A percentile compares a stretch with the other conserved stretches of the same genome.
These are phyloP conservation scores for Simplicillium sp. DNA, from an alignment of 2,329 filamentous ascomycete species.

Conservation along the genomic window DNA sequence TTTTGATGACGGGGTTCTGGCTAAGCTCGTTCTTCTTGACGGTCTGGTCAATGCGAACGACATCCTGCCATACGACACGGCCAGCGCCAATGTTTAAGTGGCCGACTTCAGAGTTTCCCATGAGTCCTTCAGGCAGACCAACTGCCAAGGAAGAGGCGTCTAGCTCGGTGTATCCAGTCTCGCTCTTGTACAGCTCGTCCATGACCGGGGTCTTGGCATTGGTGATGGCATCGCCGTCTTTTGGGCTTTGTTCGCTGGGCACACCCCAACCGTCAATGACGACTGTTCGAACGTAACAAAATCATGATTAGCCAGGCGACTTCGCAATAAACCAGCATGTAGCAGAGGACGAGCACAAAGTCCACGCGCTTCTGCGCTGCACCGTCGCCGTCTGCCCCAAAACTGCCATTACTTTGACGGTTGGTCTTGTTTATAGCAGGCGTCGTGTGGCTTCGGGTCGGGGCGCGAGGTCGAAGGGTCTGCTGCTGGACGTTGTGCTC, in stretches of 20 bases:
- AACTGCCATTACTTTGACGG: slow-evolving; percentile 1
- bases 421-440: no score
- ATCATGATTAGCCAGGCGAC: slow-evolving; percentile 50
- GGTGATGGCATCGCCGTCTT: slow-evolving; percentile 89
- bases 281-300: slow-evolving; percentile 52
- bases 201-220: slow-evolving; percentile 89
- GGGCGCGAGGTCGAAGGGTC: no score
- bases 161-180: slow-evolving; percentile 81
- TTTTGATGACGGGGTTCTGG: slow-evolving; percentile 67
- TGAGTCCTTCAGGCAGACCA: slow-evolving; percentile 89
- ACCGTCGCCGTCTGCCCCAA: slow-evolving; percentile 37
- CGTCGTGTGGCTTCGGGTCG: no score
- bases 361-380: slow-evolving; percentile 43
- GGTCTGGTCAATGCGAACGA: slow-evolving; percentile 89
- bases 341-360: slow-evolving; percentile 37
- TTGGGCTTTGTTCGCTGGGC: slow-evolving; percentile 67
- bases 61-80: slow-evolving; percentile 96
- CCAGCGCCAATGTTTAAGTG: slow-evolving; percentile 98
- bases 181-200: slow-evolving; percentile 78
- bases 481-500: neutral
- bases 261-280: slow-evolving; percentile 99
- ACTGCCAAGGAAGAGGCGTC: slow-evolving; percentile 95
- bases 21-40: slow-evolving; percentile 78
- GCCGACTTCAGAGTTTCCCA: slow-evolving; percentile 98
- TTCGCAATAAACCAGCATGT: slow-evolving; percentile 46